Evolutionary conservation across 176 grass and related monocot genomes (phyloP).

Genomic region (Aegilops bicornis): DNA sequence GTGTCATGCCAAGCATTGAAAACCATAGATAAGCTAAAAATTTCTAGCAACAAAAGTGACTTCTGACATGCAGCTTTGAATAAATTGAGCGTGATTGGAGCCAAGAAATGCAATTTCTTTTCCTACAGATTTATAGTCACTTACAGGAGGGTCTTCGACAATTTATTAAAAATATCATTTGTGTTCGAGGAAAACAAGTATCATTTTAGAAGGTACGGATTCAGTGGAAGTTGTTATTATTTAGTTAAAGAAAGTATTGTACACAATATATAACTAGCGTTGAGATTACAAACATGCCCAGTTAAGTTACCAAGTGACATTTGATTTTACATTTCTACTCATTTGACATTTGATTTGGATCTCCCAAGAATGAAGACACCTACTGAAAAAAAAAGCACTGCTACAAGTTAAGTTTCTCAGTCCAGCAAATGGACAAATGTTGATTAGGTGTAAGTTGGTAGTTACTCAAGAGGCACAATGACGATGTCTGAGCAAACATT

Average conservation of each 20-base stretch:
- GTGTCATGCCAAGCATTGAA: neutral
- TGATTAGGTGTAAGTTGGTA: too few species aligned
- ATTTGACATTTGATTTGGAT: neutral
- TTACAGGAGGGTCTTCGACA: neutral
- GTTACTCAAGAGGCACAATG: too few species aligned
- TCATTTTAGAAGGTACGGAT: neutral
- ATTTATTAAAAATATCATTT: neutral
- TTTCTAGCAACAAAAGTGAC: neutral
- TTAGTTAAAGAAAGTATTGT: neutral
- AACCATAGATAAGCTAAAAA: neutral
- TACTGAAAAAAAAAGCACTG: too few species aligned
- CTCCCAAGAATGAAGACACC: neutral
- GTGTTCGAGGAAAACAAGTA: neutral
- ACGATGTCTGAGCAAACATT: too few species aligned
- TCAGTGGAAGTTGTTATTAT: neutral
- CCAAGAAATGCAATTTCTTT: neutral
- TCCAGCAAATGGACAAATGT: too few species aligned
- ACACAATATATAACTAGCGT: neutral
- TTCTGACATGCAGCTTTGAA: neutral
- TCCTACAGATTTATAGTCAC: neutral
- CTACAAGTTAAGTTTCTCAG: too few species aligned
- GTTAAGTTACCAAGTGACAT: neutral
- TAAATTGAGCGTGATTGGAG: neutral
- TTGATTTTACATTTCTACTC: neutral
- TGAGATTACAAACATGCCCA: neutral